Percentiles rank a stretch among this genome's conserved stretches.
Evolutionary conservation across 768 basidiomycete species (phyloP).

Genomic region (Piloderma croceum): DNA sequence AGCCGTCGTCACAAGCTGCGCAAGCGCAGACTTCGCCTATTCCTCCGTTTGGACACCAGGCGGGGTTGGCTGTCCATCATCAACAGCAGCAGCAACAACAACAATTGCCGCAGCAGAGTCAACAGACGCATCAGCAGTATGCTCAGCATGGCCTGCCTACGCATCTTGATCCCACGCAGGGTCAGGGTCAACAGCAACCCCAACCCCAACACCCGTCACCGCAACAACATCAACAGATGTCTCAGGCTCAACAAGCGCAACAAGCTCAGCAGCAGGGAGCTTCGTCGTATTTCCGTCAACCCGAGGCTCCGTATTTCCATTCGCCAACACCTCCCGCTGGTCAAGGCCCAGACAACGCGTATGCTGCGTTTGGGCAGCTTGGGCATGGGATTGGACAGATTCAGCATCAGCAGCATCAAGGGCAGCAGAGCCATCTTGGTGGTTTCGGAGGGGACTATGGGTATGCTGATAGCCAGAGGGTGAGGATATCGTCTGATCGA

Average conservation of each 20-base stretch:
- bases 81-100: slow-evolving; percentile 36
- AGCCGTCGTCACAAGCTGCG: slow-evolving; percentile 20
- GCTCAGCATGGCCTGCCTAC: slow-evolving; percentile 60
- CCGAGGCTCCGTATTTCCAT: slow-evolving; percentile 71
- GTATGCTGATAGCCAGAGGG: slow-evolving; percentile 63
- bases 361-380: slow-evolving; percentile 64
- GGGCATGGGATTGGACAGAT: slow-evolving; percentile 9
- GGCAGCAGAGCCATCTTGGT: slow-evolving; percentile 40
- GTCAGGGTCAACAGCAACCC: slow-evolving; percentile 31
- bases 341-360: slow-evolving; percentile 57
- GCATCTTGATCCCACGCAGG: slow-evolving; percentile 58
- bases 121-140: slow-evolving; percentile 46
- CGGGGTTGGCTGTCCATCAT: slow-evolving; percentile 37
- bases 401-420: slow-evolving; percentile 59
- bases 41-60: slow-evolving; percentile 33
- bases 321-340: slow-evolving; percentile 68
- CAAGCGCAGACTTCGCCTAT: slow-evolving; percentile 6
- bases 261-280: slow-evolving; percentile 33
- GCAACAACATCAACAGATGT: slow-evolving; percentile 36
- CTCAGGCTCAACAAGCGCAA: slow-evolving; percentile 5
- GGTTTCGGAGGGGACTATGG: slow-evolving; percentile 66
- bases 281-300: slow-evolving; percentile 66
- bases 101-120: slow-evolving; percentile 11
- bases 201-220: slow-evolving; percentile 32
- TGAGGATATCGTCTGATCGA: slow-evolving; percentile 28